Conservation (phyloP, 305 asterid genomes). For the Solanum hybrid region DNA sequence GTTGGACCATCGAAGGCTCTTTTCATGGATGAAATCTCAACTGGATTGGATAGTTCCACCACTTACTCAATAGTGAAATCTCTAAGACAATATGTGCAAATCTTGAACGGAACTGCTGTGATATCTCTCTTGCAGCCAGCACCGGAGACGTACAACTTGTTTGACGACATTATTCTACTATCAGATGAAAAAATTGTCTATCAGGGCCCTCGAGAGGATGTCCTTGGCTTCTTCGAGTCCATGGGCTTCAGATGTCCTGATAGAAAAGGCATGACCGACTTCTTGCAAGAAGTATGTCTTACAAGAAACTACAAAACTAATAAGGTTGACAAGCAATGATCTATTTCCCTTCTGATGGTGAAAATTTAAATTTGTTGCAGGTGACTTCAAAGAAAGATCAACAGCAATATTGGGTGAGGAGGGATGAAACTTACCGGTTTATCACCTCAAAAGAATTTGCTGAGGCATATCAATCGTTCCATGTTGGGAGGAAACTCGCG, state of each 20-base stretch:
- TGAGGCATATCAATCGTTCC: conserved; percentile 11
- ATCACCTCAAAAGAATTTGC: conserved; percentile 10
- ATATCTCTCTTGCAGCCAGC: conserved; percentile 16
- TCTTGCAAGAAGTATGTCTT: conserved; percentile 15
- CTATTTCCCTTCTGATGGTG: not conserved
- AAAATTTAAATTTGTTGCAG: not conserved
- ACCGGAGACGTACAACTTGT: conserved; percentile 10
- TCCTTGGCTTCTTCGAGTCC: conserved; percentile 12
- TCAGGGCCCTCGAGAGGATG: conserved; percentile 14
- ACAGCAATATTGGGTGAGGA: conserved; percentile 8
- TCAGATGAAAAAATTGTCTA: conserved; percentile 11
- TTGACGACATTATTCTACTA: conserved; percentile 11
- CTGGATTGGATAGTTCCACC: conserved; percentile 18
- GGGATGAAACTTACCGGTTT: conserved; percentile 7
- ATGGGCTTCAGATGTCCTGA: conserved; percentile 16
- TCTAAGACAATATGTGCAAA: conserved; percentile 7
- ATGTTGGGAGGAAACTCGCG: conserved; percentile 1
- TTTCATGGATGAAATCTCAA: conserved; percentile 4
- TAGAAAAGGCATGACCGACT: conserved; percentile 17
- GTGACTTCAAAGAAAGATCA: conserved; percentile 19
- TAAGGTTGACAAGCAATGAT: not conserved
- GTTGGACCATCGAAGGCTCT: not conserved
- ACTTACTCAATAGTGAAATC: conserved; percentile 11
- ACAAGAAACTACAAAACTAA: conserved; percentile 28
- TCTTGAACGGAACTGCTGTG: conserved; percentile 13